These are phyloP conservation scores for Mucor piriformis DNA, from an alignment of 371 early-diverging fungal species.

Conservation along the genomic window DNA sequence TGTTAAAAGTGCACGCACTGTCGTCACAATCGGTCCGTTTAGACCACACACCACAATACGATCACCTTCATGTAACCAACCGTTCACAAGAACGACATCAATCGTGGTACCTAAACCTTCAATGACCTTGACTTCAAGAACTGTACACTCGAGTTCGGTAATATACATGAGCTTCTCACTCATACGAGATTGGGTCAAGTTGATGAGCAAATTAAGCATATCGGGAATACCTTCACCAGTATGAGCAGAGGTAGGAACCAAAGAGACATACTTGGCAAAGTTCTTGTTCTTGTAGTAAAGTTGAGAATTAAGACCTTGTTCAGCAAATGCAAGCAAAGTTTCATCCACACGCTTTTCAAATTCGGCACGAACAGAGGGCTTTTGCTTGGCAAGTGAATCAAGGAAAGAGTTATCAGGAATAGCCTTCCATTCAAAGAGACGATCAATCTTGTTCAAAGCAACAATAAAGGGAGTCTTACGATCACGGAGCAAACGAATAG, in stretches of 20 bases:
- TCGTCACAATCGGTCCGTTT: conserved; percentile 97
- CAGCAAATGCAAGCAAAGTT: conserved; percentile 92
- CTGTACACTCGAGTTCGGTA: conserved; percentile 97
- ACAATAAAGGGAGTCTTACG: conserved; percentile 99
- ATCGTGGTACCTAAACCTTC: conserved; percentile 99
- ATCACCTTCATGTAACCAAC: conserved; percentile 97
- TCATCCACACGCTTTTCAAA: conserved; percentile 87
- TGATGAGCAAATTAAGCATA: conserved; percentile 91
- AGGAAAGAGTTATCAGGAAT: conserved; percentile 83
- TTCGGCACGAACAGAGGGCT: conserved; percentile 78
- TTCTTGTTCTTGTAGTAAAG: conserved; percentile 98
- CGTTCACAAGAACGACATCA: conserved; percentile 99
- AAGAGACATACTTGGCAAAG: conserved; percentile 93
- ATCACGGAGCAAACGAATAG: conserved; percentile 90
- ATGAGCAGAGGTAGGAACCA: conserved; percentile 99
- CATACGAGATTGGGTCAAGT: conserved; percentile 96
- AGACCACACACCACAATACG: conserved; percentile 97
- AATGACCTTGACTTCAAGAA: conserved; percentile 99
- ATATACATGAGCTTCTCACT: conserved; percentile 95
- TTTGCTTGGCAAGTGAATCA: conserved; percentile 83
- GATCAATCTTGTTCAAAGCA: conserved; percentile 99
- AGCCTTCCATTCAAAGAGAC: conserved; percentile 96
- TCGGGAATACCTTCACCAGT: conserved; percentile 99
- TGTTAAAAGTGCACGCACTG: conserved; percentile 93
- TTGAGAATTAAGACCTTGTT: conserved; percentile 90